Conservation (phyloP, 768 basidiomycete genomes). For the Melanogaster broomeanus region DNA sequence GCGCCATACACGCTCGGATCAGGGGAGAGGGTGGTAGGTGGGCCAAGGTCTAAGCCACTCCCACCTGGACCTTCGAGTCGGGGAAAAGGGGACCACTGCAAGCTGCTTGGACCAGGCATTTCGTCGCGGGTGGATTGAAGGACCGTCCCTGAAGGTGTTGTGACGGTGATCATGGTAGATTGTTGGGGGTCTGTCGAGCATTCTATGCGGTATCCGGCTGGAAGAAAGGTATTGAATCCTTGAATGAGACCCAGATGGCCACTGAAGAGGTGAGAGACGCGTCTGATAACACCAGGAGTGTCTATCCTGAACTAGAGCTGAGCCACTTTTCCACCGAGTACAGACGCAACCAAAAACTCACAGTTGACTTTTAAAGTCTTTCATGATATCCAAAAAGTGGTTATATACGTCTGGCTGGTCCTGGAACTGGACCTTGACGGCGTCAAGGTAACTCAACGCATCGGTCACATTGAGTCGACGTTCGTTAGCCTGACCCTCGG, state of each 20-base stretch:
- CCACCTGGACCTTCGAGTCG: slow-evolving; percentile 14
- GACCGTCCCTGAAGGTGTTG: slow-evolving; percentile 69
- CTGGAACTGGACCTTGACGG: slow-evolving; percentile 61
- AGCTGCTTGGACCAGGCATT: slow-evolving; percentile 37
- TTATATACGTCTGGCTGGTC: slow-evolving; percentile 66
- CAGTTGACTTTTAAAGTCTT: slow-evolving; percentile 71
- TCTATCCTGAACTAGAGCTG: slow-evolving; percentile 67
- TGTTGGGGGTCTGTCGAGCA: slow-evolving; percentile 66
- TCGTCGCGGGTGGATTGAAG: slow-evolving; percentile 55
- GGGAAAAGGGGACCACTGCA: slow-evolving; percentile 39
- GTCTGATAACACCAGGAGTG: slow-evolving; percentile 95
- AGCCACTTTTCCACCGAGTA: slow-evolving; percentile 1
- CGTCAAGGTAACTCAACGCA: slow-evolving; percentile 63
- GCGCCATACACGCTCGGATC: slow-evolving; percentile 28
- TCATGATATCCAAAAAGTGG: slow-evolving; percentile 68
- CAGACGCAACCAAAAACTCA: slow-evolving; percentile 27
- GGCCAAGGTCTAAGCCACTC: background rate
- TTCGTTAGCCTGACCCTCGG: slow-evolving; percentile 31
- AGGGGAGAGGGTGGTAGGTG: slow-evolving; percentile 10
- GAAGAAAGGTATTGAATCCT: slow-evolving; percentile 98
- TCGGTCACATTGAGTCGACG: slow-evolving; percentile 62
- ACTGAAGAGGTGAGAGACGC: slow-evolving; percentile 90
- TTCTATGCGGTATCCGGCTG: slow-evolving; percentile 92
- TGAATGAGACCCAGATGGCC: slow-evolving; percentile 91
- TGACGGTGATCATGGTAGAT: slow-evolving; percentile 70